A percentile compares a stretch with the other conserved stretches of the same genome.
Conservation (phyloP, 2,329 filamentous ascomycete genomes). For the Gyromitra esculenta region DNA sequence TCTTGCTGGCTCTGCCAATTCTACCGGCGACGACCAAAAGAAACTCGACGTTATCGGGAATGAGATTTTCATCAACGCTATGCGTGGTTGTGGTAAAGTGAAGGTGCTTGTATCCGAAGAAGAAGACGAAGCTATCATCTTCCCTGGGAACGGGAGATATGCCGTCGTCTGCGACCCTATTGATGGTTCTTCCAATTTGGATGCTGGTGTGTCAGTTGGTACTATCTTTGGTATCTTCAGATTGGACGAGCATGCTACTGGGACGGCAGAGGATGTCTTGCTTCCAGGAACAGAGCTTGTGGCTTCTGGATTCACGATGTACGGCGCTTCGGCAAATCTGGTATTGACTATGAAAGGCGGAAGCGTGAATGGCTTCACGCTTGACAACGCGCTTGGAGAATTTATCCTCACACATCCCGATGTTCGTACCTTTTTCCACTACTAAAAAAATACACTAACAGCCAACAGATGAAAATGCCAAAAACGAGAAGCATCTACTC, state of each 20-base stretch:
- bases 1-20: conserved; percentile 92
- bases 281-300: conserved; percentile 90
- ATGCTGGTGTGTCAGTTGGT: conserved; percentile 96
- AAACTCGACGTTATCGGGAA: conserved; percentile 99
- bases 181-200: conserved; percentile 95
- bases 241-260: conserved; percentile 77
- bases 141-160: conserved; percentile 81
- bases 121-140: conserved; percentile 90
- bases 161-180: conserved; percentile 98
- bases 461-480: conserved; percentile 78
- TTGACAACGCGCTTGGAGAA: conserved; percentile 95
- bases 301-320: conserved; percentile 99
- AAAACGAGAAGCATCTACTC: conserved; percentile 87
- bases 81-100: conserved; percentile 91
- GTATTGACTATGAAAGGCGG: conserved; percentile 97
- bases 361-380: conserved; percentile 94
- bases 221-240: conserved; percentile 97
- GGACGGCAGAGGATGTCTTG: conserved; percentile 84
- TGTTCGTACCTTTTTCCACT: conserved; percentile 54
- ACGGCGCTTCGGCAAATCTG: conserved; percentile 93
- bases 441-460: conserved; percentile 22
- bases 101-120: conserved; percentile 96
- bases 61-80: conserved; percentile 94
- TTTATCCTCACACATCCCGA: conserved; percentile 97
- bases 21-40: conserved; percentile 97